phyloP scores from a whole-genome alignment of 768 basidiomycete species.

The Zangia roseola region DNA sequence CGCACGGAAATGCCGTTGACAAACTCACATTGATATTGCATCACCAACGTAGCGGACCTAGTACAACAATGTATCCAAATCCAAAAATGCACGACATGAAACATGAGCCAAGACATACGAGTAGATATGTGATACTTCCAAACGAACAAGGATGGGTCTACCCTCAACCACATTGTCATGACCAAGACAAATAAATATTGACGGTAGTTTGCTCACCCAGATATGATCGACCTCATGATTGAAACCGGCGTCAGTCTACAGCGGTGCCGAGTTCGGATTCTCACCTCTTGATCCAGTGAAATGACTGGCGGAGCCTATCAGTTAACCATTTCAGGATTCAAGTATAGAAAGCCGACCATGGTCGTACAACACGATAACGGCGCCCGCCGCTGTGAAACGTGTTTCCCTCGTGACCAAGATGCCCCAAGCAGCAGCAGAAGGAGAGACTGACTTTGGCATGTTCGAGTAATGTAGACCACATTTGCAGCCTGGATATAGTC shows the following conservation, averaged over 20 bases:
- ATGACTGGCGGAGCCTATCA: conserved; percentile 5
- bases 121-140: conserved; percentile 18
- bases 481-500: conserved; percentile 2
- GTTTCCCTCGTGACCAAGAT: neutral
- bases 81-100: neutral
- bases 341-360: conserved; percentile 9
- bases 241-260: neutral
- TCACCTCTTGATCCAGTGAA: conserved; percentile 17
- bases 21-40: conserved; percentile 17
- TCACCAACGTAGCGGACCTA: conserved; percentile 27
- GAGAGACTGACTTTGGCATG: conserved; percentile 11
- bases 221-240: conserved; percentile 14
- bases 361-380: conserved; percentile 17
- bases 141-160: conserved; percentile 8
- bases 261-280: neutral
- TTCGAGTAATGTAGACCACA: conserved; percentile 2
- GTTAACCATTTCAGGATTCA: neutral
- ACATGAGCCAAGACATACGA: conserved; percentile 14
- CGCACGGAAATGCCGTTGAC: neutral
- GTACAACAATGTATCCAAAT: neutral
- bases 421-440: neutral
- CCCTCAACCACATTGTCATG: neutral
- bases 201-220: conserved; percentile 11
- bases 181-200: neutral
- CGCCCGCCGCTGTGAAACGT: conserved; percentile 4